phyloP scores from a whole-genome alignment of 352 stramenopile genomes.

The Globisporangium camurandrum region DNA sequence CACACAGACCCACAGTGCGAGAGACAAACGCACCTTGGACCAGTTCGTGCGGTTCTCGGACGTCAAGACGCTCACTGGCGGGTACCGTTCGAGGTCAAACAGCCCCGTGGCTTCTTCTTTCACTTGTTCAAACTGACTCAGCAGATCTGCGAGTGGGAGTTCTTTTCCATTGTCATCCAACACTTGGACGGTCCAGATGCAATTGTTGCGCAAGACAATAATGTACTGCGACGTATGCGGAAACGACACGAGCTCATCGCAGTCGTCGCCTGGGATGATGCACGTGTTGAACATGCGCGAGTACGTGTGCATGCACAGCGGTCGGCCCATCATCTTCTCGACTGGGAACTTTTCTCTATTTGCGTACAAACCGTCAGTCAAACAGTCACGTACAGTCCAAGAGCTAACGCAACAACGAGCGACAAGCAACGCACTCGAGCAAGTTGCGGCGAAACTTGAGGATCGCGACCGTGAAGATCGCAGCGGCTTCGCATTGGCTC shows the following conservation, averaged over 20 bases:
- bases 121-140: conserved; percentile 83
- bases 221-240: conserved; percentile 90
- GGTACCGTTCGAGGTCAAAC: conserved; percentile 81
- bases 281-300: conserved; percentile 96
- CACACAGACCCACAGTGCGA: neutral
- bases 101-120: conserved; percentile 77
- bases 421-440: conserved; percentile 40
- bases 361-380: neutral
- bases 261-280: conserved; percentile 89
- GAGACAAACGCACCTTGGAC: conserved; percentile 79
- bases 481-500: conserved; percentile 84
- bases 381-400: conserved; percentile 2
- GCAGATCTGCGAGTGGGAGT: conserved; percentile 64
- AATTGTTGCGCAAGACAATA: conserved; percentile 89
- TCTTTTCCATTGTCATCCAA: conserved; percentile 66
- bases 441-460: conserved; percentile 92
- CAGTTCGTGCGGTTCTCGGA: conserved; percentile 93
- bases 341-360: conserved; percentile 83
- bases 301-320: conserved; percentile 92
- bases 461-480: conserved; percentile 79
- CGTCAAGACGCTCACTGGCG: conserved; percentile 91
- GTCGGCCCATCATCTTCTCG: conserved; percentile 91
- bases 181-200: conserved; percentile 81
- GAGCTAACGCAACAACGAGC: neutral
- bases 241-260: conserved; percentile 82